Percentiles rank a stretch among this genome's conserved stretches.
phyloP scores from a whole-genome alignment of 202 grass and related monocot species.

The Zoysia matrella region DNA sequence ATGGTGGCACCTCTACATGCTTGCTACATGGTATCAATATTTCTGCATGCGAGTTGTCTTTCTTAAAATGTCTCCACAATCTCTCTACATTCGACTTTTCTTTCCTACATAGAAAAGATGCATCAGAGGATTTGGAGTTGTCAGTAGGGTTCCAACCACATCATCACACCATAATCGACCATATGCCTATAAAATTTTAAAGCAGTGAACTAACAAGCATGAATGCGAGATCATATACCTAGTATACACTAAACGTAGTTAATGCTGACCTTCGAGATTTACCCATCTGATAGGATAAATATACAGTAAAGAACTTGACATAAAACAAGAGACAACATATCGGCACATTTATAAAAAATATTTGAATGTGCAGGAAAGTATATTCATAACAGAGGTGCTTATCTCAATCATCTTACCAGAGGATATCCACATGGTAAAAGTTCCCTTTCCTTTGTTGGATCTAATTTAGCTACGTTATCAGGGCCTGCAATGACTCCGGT shows the following conservation, averaged over 20 bases:
- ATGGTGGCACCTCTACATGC: too few species aligned
- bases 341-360: constrained; percentile 8
- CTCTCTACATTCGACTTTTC: too few species aligned
- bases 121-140: constrained; percentile 32
- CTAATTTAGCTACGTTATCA: constrained; percentile 81
- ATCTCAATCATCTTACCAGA: too few species aligned
- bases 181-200: too few species aligned
- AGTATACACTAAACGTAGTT: constrained; percentile 21
- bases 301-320: constrained; percentile 67
- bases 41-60: too few species aligned
- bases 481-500: constrained; percentile 71
- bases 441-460: constrained; percentile 75
- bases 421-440: too few species aligned
- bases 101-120: neutral
- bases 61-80: too few species aligned
- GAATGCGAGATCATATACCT: too few species aligned
- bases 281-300: constrained; percentile 60
- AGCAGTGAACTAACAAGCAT: too few species aligned
- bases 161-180: too few species aligned
- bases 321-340: neutral
- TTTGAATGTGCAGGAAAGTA: constrained; percentile 11
- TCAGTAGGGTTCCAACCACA: too few species aligned
- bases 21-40: too few species aligned
- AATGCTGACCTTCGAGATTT: constrained; percentile 76
- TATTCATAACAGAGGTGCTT: neutral